phyloP scores from a whole-genome alignment of 2,329 filamentous ascomycete species.

The Ilyonectria sp. region DNA sequence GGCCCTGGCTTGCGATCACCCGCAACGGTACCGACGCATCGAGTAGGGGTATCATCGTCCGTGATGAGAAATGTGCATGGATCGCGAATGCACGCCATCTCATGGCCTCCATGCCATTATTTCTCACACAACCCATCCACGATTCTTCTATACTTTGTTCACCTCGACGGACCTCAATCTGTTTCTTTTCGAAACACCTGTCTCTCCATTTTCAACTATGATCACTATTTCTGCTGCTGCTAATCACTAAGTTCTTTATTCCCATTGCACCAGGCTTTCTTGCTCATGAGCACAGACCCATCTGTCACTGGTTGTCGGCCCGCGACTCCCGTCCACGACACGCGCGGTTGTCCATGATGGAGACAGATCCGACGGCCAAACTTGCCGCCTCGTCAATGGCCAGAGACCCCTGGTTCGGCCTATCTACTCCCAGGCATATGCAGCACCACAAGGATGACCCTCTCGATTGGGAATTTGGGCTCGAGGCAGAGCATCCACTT shows the following conservation, averaged over 20 bases:
- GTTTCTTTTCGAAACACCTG: background rate
- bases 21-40: background rate
- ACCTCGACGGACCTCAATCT: background rate
- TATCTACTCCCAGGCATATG: background rate
- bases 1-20: background rate
- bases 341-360: background rate
- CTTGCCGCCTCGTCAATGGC: background rate
- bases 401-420: background rate
- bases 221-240: background rate
- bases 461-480: background rate
- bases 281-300: background rate
- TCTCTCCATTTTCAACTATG: background rate
- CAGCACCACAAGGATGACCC: background rate
- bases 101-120: background rate
- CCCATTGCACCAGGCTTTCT: background rate
- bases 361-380: constrained; percentile 3
- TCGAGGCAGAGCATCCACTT: background rate
- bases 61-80: background rate
- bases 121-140: constrained; percentile 5
- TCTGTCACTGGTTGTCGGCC: constrained; percentile 18
- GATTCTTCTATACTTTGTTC: background rate
- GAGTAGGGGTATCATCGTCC: constrained; percentile 2
- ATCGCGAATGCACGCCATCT: constrained; percentile 28
- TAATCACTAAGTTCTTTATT: background rate
- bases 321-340: constrained; percentile 13